Conservation (phyloP, 225 moss, liverwort and hornwort genomes). For the Polytrichum formosum region DNA sequence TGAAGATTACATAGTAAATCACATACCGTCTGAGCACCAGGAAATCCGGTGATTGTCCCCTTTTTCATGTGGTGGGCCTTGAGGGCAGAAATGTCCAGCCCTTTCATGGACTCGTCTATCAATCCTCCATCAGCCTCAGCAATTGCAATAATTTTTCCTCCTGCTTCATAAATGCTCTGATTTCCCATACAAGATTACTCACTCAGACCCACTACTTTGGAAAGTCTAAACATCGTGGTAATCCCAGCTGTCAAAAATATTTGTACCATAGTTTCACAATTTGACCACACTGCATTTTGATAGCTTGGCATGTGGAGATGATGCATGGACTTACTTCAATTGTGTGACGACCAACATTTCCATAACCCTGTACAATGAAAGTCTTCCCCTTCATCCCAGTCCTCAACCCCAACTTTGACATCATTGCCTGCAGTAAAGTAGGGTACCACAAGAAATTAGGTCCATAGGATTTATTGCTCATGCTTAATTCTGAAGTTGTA, state of each 20-base stretch:
- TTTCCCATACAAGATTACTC: background rate
- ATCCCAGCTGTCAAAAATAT: no score
- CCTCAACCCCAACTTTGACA: constrained; percentile 58
- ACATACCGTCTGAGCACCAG: constrained; percentile 72
- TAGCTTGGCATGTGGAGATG: background rate
- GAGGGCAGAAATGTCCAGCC: constrained; percentile 64
- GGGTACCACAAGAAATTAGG: background rate
- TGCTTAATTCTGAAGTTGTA: no score
- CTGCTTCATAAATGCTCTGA: constrained; percentile 66
- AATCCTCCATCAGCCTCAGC: constrained; percentile 82
- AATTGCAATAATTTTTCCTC: constrained; percentile 65
- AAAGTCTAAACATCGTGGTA: no score
- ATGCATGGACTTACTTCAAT: constrained; percentile 49
- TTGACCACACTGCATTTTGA: no score
- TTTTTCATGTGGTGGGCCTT: constrained; percentile 65
- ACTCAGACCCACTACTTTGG: no score
- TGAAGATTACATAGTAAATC: constrained; percentile 2
- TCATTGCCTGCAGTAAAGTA: constrained; percentile 40
- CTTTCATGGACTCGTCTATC: constrained; percentile 59
- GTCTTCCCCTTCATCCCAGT: constrained; percentile 69
- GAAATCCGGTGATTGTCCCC: constrained; percentile 78
- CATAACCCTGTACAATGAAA: constrained; percentile 84
- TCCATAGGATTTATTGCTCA: background rate
- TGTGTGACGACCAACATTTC: constrained; percentile 83
- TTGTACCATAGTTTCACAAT: no score